phyloP scores from a whole-genome alignment of 2,329 filamentous ascomycete species.

The Mollisia scopiformis region DNA sequence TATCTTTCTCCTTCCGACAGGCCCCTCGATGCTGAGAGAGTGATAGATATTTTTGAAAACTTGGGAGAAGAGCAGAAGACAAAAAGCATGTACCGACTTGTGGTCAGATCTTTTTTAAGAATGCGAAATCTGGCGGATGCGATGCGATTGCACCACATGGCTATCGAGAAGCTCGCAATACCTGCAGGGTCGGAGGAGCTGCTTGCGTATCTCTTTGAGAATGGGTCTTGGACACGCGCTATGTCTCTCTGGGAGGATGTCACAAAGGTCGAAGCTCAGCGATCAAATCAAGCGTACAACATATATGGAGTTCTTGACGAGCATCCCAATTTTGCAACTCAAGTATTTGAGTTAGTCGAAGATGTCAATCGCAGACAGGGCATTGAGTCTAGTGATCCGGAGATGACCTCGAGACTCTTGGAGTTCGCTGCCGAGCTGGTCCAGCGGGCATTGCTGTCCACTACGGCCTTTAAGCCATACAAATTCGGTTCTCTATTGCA shows the following conservation, averaged over 20 bases:
- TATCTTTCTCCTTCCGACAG: constrained; percentile 44
- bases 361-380: constrained; percentile 17
- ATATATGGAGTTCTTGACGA: constrained; percentile 19
- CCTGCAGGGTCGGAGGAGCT: constrained; percentile 29
- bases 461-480: constrained; percentile 14
- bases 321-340: constrained; percentile 14
- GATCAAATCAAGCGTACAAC: constrained; percentile 9
- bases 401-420: constrained; percentile 7
- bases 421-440: constrained; percentile 26
- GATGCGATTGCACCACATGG: constrained; percentile 25
- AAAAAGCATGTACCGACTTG: constrained; percentile 46
- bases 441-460: constrained; percentile 18
- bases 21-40: constrained; percentile 43
- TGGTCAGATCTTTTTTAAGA: constrained; percentile 47
- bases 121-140: constrained; percentile 42
- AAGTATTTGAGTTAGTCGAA: constrained; percentile 21
- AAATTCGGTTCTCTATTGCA: constrained; percentile 24
- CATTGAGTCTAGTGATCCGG: background rate
- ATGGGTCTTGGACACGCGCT: constrained; percentile 29
- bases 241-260: constrained; percentile 27
- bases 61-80: constrained; percentile 38
- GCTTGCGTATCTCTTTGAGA: constrained; percentile 27
- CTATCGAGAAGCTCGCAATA: constrained; percentile 17
- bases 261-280: constrained; percentile 4
- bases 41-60: constrained; percentile 47